A percentile compares a stretch with the other conserved stretches of the same genome.
Conservation (phyloP, 2,329 filamentous ascomycete genomes). For the Graphilbum ipis-grandicollis region DNA sequence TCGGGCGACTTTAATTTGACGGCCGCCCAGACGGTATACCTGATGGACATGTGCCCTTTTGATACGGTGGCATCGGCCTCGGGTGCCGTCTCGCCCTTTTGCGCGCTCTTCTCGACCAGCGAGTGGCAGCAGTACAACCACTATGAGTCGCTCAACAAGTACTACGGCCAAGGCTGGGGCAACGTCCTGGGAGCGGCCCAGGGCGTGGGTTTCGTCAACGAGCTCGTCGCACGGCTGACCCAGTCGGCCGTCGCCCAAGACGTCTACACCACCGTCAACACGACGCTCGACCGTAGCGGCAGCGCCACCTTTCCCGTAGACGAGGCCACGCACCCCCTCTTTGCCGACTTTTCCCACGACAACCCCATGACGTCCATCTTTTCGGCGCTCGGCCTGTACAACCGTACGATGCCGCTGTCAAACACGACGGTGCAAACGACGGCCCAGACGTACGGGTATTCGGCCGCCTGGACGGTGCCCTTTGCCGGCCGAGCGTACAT, state of each 20-base stretch:
- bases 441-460: constrained; percentile 45
- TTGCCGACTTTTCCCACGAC: constrained; percentile 83
- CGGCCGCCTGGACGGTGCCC: constrained; percentile 61
- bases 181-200: constrained; percentile 67
- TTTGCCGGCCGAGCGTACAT: constrained; percentile 69
- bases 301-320: constrained; percentile 55
- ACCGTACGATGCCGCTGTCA: constrained; percentile 39
- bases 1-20: constrained; percentile 50
- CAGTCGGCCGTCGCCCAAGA: constrained; percentile 30
- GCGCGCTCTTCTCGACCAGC: constrained; percentile 48
- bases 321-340: constrained; percentile 29
- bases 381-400: constrained; percentile 63
- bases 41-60: constrained; percentile 86
- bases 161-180: constrained; percentile 61
- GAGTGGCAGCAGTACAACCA: constrained; percentile 73
- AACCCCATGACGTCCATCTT: constrained; percentile 67
- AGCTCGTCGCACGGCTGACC: constrained; percentile 67
- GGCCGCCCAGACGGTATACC: constrained; percentile 39
- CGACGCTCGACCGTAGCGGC: constrained; percentile 52
- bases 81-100: constrained; percentile 48
- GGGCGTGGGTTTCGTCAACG: constrained; percentile 74
- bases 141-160: constrained; percentile 62
- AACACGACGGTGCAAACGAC: constrained; percentile 30
- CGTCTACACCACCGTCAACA: constrained; percentile 60
- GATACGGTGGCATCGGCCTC: constrained; percentile 48